A percentile compares a stretch with the other conserved stretches of the same genome.
phyloP scores from a whole-genome alignment of 225 moss, liverwort and hornwort species.

The Anthoceros angustus region DNA sequence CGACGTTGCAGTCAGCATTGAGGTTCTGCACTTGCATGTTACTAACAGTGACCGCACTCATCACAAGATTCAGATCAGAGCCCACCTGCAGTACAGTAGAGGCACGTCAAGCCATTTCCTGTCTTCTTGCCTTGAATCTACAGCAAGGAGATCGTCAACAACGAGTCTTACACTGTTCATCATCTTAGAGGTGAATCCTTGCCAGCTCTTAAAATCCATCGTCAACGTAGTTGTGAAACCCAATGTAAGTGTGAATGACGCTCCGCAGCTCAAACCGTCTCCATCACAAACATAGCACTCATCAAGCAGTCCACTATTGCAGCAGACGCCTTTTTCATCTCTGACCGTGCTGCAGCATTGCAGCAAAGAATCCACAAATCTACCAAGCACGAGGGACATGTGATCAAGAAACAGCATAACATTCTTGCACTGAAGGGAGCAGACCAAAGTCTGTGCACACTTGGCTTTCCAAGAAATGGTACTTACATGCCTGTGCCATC shows the following conservation, averaged over 20 bases:
- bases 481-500: conserved; percentile 1
- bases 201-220: conserved; percentile 2
- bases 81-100: neutral
- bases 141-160: neutral
- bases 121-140: neutral
- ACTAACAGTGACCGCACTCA: neutral
- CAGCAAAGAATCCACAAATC: conserved; percentile 2
- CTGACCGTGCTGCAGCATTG: conserved; percentile 2
- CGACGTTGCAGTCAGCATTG: neutral
- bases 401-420: neutral
- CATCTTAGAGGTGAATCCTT: neutral
- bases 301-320: neutral
- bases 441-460: neutral
- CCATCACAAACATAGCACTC: conserved; percentile 4
- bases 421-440: neutral
- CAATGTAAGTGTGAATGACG: neutral
- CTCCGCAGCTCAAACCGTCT: neutral
- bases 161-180: neutral
- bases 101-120: neutral
- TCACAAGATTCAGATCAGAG: neutral
- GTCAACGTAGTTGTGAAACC: conserved; percentile 1
- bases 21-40: neutral
- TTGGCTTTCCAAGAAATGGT: neutral
- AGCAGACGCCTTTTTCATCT: conserved; percentile 3
- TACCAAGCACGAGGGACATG: neutral